These are phyloP conservation scores for Globisporangium alternatum DNA, from an alignment of 352 stramenopile genomes.

Conservation along the genomic window DNA sequence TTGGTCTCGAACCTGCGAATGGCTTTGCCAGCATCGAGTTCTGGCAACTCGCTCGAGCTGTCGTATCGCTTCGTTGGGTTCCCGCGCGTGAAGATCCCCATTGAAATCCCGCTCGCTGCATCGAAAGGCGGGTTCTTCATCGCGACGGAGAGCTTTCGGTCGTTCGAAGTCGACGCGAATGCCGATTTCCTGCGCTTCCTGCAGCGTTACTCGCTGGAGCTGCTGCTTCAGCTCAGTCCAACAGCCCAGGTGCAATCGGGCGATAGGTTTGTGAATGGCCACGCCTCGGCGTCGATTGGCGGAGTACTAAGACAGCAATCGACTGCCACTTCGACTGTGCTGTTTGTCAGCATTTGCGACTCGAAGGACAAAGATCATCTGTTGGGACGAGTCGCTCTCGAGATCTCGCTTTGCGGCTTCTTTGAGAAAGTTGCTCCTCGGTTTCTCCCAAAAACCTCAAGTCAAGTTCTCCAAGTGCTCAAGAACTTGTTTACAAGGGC, in stretches of 20 bases:
- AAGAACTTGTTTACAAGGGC: constrained; percentile 6
- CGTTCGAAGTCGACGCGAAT: constrained; percentile 12
- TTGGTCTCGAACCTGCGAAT: constrained; percentile 12
- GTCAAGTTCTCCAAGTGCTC: not conserved
- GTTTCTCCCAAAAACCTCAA: constrained; percentile 9
- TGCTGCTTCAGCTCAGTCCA: not conserved
- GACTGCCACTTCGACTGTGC: not conserved
- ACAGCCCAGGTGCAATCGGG: no score
- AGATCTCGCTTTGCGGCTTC: constrained; percentile 8
- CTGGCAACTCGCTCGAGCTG: not conserved
- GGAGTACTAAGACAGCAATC: not conserved
- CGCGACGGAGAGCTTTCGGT: not conserved
- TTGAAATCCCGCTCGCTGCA: not conserved
- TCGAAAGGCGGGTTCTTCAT: constrained; percentile 17
- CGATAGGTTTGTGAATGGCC: not conserved
- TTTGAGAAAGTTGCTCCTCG: not conserved
- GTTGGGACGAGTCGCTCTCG: constrained; percentile 7
- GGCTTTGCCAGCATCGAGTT: not conserved
- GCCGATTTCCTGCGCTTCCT: constrained; percentile 11
- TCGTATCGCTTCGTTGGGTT: constrained; percentile 22
- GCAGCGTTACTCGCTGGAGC: constrained; percentile 3
- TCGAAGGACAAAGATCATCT: constrained; percentile 3
- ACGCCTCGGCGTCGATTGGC: not conserved
- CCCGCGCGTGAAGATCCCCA: not conserved
- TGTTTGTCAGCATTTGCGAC: constrained; percentile 11